Percentiles rank a stretch among this genome's conserved stretches.
phyloP scores from a whole-genome alignment of 1,139 yeast species.

The Fermentozyma sake region DNA sequence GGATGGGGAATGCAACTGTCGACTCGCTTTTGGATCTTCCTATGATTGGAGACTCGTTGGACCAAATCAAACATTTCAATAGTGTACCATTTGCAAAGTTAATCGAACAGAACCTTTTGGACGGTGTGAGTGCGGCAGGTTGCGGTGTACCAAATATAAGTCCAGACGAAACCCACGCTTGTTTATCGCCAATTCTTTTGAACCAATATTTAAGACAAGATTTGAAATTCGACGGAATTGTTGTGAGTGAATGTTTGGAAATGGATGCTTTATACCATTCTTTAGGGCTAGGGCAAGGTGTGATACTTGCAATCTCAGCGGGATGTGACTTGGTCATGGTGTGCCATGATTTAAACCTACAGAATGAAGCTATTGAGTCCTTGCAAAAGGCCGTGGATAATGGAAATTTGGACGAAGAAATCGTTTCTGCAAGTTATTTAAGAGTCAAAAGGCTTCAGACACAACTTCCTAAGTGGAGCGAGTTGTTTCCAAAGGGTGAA shows the following conservation, averaged over 20 bases:
- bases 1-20: conserved; percentile 60
- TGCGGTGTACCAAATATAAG: conserved; percentile 64
- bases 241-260: conserved; percentile 62
- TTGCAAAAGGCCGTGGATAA: conserved; percentile 49
- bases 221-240: conserved; percentile 54
- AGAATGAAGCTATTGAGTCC: conserved; percentile 56
- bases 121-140: conserved; percentile 62
- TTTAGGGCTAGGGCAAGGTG: conserved; percentile 65
- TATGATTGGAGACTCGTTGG: conserved; percentile 53
- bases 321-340: conserved; percentile 66
- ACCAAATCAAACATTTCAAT: conserved; percentile 49
- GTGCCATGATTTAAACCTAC: conserved; percentile 54
- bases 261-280: conserved; percentile 62
- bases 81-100: conserved; percentile 51
- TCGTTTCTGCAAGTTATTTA: conserved; percentile 35
- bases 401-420: conserved; percentile 50
- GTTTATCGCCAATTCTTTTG: conserved; percentile 56
- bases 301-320: conserved; percentile 56
- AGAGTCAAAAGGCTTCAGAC: conserved; percentile 46
- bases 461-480: conserved; percentile 44
- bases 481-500: conserved; percentile 38
- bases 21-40: conserved; percentile 57
- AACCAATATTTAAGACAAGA: conserved; percentile 50
- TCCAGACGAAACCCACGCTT: conserved; percentile 61
- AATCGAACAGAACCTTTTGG: conserved; percentile 45